Base-by-base conservation (phyloP, 192 early-diverging fungal species). In the Coemansia sp. region DNA sequence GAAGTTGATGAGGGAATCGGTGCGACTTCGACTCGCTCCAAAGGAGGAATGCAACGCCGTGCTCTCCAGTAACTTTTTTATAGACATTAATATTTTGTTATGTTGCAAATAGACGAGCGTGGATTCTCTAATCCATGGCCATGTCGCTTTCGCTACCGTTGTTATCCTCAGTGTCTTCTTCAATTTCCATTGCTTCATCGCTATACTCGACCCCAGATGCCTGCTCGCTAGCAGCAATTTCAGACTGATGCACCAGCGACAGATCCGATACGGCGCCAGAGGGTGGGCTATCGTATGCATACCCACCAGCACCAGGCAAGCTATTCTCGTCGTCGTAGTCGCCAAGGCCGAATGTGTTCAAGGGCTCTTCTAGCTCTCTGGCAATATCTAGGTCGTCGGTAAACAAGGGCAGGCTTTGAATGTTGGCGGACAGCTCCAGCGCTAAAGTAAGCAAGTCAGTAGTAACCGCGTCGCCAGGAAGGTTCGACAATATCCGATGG, bases 131-230 rank as follows among this genome's bases (percentile, higher is more conserved):
- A 38, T 79, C 76, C 67, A 79, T 70, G 36, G 76, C 76, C 76
- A 79, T 79, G 13, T 73, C 76, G 46, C 76, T 74, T 26, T 61
- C 72, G 43, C 62, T 69, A 9, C 33, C 71, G 11, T 60, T 73
- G 18, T 56, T 65, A 0, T 53, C 62, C n/a, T 67, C 67, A 3
- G 57, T 65, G 43, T 74, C 77, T 16, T 81, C 79, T 28, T 76
- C 74, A 59, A 82, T 82, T 16, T 82, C 79, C 79, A 82, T 82
- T n/a, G 60, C 74, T 23, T 82, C 73, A 23, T 82, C 79, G 57
- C 79, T 82, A 16, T 74, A 66, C 26, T 76, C 79, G 14, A 46
- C 69, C 0, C 21, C 39, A 0, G 60, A 63, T 2, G 31, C 57
- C 31, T 20, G 36, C 36, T 68, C 45, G 35, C 42, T 60, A 42